Percentiles rank a stretch among this genome's conserved stretches.
These are phyloP conservation scores for Cordyceps cicadae DNA, from an alignment of 2,329 filamentous ascomycete genomes.

Conservation along the genomic window DNA sequence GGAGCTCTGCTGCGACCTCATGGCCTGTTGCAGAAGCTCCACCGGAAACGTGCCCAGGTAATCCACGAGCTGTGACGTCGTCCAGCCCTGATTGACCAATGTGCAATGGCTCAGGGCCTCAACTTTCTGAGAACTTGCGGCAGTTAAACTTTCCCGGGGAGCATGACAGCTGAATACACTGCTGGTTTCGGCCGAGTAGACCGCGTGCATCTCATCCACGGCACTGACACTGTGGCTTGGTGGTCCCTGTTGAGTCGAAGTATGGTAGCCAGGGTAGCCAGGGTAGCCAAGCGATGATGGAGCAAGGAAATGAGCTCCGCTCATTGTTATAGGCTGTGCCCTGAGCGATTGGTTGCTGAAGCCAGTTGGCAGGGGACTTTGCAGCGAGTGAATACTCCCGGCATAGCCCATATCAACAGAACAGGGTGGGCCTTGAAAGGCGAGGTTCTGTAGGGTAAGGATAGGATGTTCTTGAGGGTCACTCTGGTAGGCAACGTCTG, in stretches of 20 bases:
- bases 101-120: background rate
- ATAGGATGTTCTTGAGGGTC: background rate
- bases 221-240: constrained; percentile 10
- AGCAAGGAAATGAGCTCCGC: background rate
- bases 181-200: background rate
- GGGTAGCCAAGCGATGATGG: background rate
- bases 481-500: background rate
- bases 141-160: background rate
- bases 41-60: constrained; percentile 23
- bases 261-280: background rate
- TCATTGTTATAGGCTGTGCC: background rate
- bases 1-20: constrained; percentile 11
- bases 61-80: constrained; percentile 13
- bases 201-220: background rate
- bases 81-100: constrained; percentile 7
- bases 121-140: background rate
- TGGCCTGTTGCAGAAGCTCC: constrained; percentile 26
- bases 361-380: background rate
- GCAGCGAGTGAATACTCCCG: background rate
- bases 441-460: background rate
- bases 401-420: background rate
- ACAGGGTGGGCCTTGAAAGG: background rate
- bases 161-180: background rate
- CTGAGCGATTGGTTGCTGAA: background rate
- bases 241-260: background rate